Base-by-base conservation (phyloP, 2,329 filamentous ascomycete genomes). In the Tolypocladium pustulatum region DNA sequence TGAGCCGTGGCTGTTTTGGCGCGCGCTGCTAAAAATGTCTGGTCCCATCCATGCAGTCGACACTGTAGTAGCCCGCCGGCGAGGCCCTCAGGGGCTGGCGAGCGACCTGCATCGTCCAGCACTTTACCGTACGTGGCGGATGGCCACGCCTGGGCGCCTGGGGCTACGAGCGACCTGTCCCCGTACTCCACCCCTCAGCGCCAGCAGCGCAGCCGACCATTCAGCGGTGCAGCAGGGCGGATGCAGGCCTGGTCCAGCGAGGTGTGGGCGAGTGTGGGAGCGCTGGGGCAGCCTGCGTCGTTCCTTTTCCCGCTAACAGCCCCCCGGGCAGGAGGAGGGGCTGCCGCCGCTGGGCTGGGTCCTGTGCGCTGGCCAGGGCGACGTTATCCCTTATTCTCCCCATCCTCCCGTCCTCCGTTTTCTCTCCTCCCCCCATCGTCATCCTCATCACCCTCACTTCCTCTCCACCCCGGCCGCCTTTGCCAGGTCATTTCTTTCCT, bases 401-500 rank as follows among this genome's bases (percentile, higher is more conserved):
- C 72, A 70, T 69, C 71, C 72, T 67, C 69, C 68, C 70, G 49
- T 59, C 69, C 65, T 68, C 69, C 68, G 64, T 65, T 73, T 73
- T 70, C 64, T 64, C 64, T 66, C 63, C 62, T 34, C 63, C 68
- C 68, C 68, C 68, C 67, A 69, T 65, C 66, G 66, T 67, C 67
- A 67, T 67, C 64, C 71, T 64, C 67, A 65, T 65, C 63, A 65
- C 67, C 71, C 69, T 68, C 66, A 65, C 68, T 72, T 70, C 68
- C 63, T 64, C 65, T 65, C 62, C 64, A 59, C 67, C 67, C 68
- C 69, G 68, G 67, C 65, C 68, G 66, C 65, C 66, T 69, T 69
- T 70, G 65, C 67, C 68, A 63, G 64, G 62, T 63, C 62, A 65
- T 72, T 76, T 69, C 68, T 72, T 76, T 76, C 71, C 70, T 74